phyloP scores from a whole-genome alignment of 805 yeast species.

The Kodamaea hsintzibuensis region DNA sequence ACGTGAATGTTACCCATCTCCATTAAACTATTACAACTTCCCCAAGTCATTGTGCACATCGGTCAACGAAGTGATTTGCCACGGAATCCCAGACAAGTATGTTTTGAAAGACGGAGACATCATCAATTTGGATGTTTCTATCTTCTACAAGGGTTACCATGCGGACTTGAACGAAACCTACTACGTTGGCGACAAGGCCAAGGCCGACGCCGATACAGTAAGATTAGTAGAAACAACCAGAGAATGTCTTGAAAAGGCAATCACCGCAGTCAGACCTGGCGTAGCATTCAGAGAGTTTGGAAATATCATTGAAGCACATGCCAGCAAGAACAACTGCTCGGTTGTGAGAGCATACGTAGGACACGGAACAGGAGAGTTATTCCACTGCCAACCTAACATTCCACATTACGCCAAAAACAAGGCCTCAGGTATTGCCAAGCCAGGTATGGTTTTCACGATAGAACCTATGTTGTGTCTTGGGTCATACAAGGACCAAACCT shows the following conservation, averaged over 20 bases:
- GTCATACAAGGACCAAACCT: slow-evolving; percentile 69
- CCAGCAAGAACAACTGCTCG: slow-evolving; percentile 72
- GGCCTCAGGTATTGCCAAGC: slow-evolving; percentile 89
- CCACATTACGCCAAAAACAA: slow-evolving; percentile 95
- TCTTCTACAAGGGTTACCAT: slow-evolving; percentile 86
- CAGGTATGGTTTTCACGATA: slow-evolving; percentile 95
- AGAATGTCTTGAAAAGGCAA: slow-evolving; percentile 83
- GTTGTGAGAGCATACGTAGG: slow-evolving; percentile 93
- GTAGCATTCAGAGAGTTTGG: slow-evolving; percentile 84
- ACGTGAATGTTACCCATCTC: slow-evolving; percentile 91
- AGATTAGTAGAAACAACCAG: slow-evolving; percentile 86
- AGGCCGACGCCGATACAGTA: slow-evolving; percentile 75
- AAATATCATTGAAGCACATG: slow-evolving; percentile 83
- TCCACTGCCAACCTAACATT: slow-evolving; percentile 90
- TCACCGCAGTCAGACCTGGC: slow-evolving; percentile 87
- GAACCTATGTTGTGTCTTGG: slow-evolving; percentile 97
- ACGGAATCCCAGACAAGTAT: slow-evolving; percentile 93
- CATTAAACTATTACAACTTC: slow-evolving; percentile 89
- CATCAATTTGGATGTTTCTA: slow-evolving; percentile 83
- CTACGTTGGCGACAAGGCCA: slow-evolving; percentile 90
- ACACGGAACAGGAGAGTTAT: slow-evolving; percentile 83
- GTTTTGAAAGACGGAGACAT: slow-evolving; percentile 92
- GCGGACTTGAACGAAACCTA: slow-evolving; percentile 96
- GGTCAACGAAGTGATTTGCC: slow-evolving; percentile 93
- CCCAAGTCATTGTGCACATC: slow-evolving; percentile 94